Evolutionary conservation across 495 filamentous ascomycete species (phyloP), one percentile per base, ranked within the genome.

Genomic region (Penicillium paxilli): DNA sequence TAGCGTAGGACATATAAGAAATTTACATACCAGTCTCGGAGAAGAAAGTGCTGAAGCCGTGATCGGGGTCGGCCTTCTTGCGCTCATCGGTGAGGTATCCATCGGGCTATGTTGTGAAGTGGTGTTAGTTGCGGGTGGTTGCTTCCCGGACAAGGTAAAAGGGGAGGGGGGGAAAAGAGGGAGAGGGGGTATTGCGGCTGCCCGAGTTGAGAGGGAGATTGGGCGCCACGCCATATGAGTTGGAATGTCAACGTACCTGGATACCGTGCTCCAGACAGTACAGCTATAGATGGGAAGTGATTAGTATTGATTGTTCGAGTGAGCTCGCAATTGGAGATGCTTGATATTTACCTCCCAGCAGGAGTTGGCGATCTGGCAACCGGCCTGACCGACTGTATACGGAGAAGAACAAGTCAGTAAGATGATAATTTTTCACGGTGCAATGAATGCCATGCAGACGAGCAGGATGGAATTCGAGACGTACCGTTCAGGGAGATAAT

Each of bases 181-280:
- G 46, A 54, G 49, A 11, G 35, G 16, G 17, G n/a, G 35, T 32
- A n/a, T 2, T 42, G 3, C 40, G 3, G 58, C 49, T 56, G 46
- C 50, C 40, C 50, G 48, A 54, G 51, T 58, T 51, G 23, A 55
- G n/a, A n/a, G n/a, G n/a, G n/a, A n/a, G 28, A 55, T 51, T 47
- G 49, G 58, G 59, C 53, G 53, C 47, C 55, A 55, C n/a, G n/a
- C 51, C 25, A 55, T n/a, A n/a, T n/a, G 37, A 53, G 17, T 50
- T 50, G 22, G 33, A 21, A 65, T 53, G 51, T 21, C 41, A 60
- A 72, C 86, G 46, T 87, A 96, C 93, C 90, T 96, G 91, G 68
- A 98, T 98, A 68, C 94, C 94, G 77, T 98, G 94, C 82, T 98
- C 94, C 67, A 98, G 89, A 80, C 94, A 98, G 85, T 98, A 98